A percentile compares a stretch with the other conserved stretches of the same genome.
These are phyloP conservation scores for Eimeria maxima DNA, from an alignment of 169 alveolate genomes.

Conservation along the genomic window DNA sequence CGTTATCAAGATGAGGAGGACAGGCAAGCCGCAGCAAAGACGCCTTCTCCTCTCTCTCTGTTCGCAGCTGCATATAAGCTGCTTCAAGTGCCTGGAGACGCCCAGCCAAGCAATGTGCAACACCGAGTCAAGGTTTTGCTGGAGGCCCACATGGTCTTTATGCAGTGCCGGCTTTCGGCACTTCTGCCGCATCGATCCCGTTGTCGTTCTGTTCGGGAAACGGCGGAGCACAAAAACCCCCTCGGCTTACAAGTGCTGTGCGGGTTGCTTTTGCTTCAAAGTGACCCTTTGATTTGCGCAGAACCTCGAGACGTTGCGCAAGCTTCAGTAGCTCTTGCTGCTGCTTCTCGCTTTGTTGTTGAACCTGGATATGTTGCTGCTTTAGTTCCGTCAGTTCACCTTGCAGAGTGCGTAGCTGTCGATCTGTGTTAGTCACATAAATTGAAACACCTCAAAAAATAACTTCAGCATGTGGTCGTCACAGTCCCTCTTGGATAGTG, in stretches of 20 bases:
- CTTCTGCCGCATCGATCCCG: neutral
- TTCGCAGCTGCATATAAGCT: slow-evolving; percentile 14
- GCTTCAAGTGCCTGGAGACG: slow-evolving; percentile 35
- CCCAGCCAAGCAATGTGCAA: neutral
- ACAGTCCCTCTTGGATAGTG: neutral
- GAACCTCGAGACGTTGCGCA: slow-evolving; percentile 53
- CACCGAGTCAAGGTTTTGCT: neutral
- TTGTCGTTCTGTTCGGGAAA: neutral
- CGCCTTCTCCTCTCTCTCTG: slow-evolving; percentile 16
- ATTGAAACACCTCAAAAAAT: neutral
- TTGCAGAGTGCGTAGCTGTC: slow-evolving; percentile 47
- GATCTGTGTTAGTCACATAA: neutral
- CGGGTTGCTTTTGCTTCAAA: slow-evolving; percentile 58
- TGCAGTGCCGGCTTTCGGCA: neutral
- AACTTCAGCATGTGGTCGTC: neutral
- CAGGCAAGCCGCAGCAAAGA: slow-evolving; percentile 1
- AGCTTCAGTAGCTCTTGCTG: slow-evolving; percentile 69
- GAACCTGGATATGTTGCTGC: slow-evolving; percentile 29
- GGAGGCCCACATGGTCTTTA: too few relatives aligned
- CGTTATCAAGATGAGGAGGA: neutral
- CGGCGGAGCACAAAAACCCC: neutral
- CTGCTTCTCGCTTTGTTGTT: slow-evolving; percentile 55
- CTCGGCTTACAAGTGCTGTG: slow-evolving; percentile 27
- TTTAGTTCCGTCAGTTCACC: slow-evolving; percentile 16
- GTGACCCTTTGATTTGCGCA: slow-evolving; percentile 59